Evolutionary conservation across 2,329 filamentous ascomycete genomes (phyloP).

Genomic region (Neospermospora avenae): DNA sequence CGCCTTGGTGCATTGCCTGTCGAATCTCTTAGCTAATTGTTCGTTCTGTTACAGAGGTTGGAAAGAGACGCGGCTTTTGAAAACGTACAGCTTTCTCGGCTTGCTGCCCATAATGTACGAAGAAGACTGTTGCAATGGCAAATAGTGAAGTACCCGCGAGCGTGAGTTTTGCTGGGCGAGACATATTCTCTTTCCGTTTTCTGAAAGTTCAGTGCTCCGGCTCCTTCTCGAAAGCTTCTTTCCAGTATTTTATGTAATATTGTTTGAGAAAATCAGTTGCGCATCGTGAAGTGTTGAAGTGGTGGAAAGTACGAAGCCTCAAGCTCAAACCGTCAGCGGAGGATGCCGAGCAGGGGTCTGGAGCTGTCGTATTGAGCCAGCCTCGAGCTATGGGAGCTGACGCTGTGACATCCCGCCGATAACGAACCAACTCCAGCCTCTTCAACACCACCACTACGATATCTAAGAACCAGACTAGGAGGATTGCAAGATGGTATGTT

Average conservation of each 20-base stretch:
- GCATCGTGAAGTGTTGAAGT: background rate
- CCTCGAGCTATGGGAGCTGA: slow-evolving; percentile 8
- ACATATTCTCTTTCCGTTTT: slow-evolving; percentile 56
- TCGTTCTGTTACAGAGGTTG: background rate
- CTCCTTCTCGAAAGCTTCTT: no score
- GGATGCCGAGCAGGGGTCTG: slow-evolving; percentile 27
- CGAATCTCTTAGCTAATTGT: background rate
- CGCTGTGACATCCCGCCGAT: slow-evolving; percentile 18
- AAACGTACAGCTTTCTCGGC: slow-evolving; percentile 76
- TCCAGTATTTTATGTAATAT: no score
- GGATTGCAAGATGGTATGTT: slow-evolving; percentile 29
- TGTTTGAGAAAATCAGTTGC: background rate
- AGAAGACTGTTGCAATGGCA: slow-evolving; percentile 70
- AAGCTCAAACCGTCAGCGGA: slow-evolving; percentile 13
- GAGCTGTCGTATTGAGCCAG: slow-evolving; percentile 24
- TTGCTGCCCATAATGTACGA: slow-evolving; percentile 88
- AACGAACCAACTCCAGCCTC: slow-evolving; percentile 13
- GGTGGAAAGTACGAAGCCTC: background rate
- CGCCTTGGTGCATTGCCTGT: slow-evolving; percentile 92
- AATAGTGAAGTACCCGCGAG: slow-evolving; percentile 73
- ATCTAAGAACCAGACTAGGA: slow-evolving; percentile 14
- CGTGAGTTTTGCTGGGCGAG: slow-evolving; percentile 83
- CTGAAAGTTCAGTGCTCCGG: no score
- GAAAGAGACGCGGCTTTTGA: no score
- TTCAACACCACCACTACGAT: slow-evolving; percentile 9